These are phyloP conservation scores for Cyberlindnera bimundalis DNA, from an alignment of 805 yeast species.

Conservation along the genomic window DNA sequence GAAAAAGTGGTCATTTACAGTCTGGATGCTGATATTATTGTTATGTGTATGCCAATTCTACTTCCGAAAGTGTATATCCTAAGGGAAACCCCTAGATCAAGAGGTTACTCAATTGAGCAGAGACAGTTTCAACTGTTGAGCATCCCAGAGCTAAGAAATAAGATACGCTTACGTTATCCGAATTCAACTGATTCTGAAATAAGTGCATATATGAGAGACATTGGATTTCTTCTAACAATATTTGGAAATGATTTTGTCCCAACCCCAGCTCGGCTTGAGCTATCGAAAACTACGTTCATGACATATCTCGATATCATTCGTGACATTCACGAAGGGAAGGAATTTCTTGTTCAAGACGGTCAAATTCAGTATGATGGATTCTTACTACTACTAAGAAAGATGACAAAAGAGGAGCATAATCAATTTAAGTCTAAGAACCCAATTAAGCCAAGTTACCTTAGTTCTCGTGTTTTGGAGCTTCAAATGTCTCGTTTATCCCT, in stretches of 20 bases:
- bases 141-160: conserved; percentile 26
- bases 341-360: conserved; percentile 66
- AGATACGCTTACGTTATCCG: conserved; percentile 47
- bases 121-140: conserved; percentile 61
- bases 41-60: conserved; percentile 80
- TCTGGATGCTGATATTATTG: conserved; percentile 89
- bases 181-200: conserved; percentile 42
- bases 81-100: conserved; percentile 53
- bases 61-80: conserved; percentile 82
- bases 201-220: conserved; percentile 59
- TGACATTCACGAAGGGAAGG: conserved; percentile 47
- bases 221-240: conserved; percentile 79
- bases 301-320: conserved; percentile 2
- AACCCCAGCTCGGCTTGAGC: conserved; percentile 81
- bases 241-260: conserved; percentile 97
- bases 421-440: conserved; percentile 1
- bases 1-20: conserved; percentile 84
- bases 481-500: conserved; percentile 31
- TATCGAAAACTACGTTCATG: conserved; percentile 39
- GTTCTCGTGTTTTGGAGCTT: neutral
- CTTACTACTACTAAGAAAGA: conserved; percentile 48
- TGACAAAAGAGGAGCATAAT: conserved; percentile 5
- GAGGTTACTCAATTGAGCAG: conserved; percentile 63
- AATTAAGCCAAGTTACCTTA: neutral
- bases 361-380: conserved; percentile 81